These are phyloP conservation scores for Kokia cookei DNA, from an alignment of 441 rosid genomes.

Conservation along the genomic window DNA sequence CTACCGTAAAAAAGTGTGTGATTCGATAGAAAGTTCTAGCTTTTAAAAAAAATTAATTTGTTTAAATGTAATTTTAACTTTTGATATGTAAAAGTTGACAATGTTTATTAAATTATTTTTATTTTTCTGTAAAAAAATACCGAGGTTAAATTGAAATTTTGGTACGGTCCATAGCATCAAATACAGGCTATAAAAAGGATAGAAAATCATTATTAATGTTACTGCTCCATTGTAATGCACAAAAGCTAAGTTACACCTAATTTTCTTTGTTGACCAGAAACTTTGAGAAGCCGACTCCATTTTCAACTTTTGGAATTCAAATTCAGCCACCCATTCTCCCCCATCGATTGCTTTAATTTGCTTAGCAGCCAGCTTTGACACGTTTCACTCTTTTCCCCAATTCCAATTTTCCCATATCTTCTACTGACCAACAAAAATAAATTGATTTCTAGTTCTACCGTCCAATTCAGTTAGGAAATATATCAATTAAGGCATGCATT, in stretches of 20 bases:
- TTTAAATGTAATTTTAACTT: too few relatives aligned
- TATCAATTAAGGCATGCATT: background rate
- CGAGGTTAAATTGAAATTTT: too few relatives aligned
- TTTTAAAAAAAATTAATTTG: too few relatives aligned
- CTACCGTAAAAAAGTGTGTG: too few relatives aligned
- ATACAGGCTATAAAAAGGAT: background rate
- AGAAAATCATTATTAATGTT: background rate
- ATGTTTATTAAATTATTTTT: too few relatives aligned
- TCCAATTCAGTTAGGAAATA: background rate
- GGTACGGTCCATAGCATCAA: too few relatives aligned
- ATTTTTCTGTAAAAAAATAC: too few relatives aligned
- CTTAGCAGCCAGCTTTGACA: background rate
- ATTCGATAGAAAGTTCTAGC: too few relatives aligned
- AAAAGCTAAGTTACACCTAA: slow-evolving; percentile 3
- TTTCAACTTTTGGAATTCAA: background rate
- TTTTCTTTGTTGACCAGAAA: background rate
- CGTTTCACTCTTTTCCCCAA: background rate
- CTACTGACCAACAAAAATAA: background rate
- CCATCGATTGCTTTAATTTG: background rate
- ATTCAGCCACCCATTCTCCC: background rate
- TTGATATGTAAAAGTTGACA: too few relatives aligned
- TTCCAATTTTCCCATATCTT: background rate
- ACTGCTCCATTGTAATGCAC: background rate
- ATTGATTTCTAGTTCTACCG: background rate
- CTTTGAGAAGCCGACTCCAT: background rate